These are phyloP conservation scores for Claviceps fusiformis DNA, from an alignment of 2,329 filamentous ascomycete genomes.

Conservation along the genomic window DNA sequence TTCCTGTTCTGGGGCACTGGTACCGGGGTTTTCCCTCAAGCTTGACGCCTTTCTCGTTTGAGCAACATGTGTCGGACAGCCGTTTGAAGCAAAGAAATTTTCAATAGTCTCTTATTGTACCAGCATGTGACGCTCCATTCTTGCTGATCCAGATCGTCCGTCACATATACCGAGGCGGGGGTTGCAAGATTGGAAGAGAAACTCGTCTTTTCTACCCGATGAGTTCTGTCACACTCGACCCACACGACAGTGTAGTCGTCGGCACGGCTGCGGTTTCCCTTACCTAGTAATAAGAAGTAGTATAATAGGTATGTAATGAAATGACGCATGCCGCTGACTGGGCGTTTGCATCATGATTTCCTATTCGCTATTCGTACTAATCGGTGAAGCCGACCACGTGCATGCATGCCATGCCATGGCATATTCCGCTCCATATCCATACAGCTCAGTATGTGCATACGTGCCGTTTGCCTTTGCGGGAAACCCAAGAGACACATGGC, in stretches of 20 bases:
- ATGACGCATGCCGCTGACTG: background rate
- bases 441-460: background rate
- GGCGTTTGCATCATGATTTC: background rate
- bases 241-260: background rate
- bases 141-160: background rate
- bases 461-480: background rate
- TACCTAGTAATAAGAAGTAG: background rate
- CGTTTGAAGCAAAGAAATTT: background rate
- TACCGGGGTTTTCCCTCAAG: background rate
- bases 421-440: background rate
- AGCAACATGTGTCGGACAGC: background rate
- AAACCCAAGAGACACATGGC: background rate
- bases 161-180: background rate
- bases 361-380: background rate
- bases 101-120: background rate
- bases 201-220: background rate
- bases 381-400: background rate
- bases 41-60: background rate
- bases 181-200: background rate
- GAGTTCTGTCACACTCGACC: background rate
- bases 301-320: background rate
- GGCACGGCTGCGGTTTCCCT: background rate
- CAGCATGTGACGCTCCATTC: background rate
- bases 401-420: background rate
- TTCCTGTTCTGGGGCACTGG: background rate